A percentile compares a stretch with the other conserved stretches of the same genome.
Evolutionary conservation across 305 asterid species (phyloP).

Genomic region (Fraxinus angustifolia): DNA sequence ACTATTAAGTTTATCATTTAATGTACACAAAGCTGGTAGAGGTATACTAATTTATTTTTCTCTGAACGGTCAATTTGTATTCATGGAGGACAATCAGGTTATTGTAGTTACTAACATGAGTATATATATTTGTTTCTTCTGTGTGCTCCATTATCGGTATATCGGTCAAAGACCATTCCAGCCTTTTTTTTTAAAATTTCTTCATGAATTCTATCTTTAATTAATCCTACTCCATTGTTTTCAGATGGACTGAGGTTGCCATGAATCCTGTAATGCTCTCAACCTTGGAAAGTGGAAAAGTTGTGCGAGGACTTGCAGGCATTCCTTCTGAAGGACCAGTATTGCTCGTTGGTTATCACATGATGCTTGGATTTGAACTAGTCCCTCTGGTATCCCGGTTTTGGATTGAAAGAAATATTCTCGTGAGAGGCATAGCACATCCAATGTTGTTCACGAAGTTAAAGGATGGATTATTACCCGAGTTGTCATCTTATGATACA

Average conservation of each 20-base stretch:
- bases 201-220: not conserved
- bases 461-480: conserved; percentile 52
- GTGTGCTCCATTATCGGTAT: not conserved
- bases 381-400: conserved; percentile 54
- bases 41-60: not conserved
- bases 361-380: conserved; percentile 77
- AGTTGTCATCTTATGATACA: conserved; percentile 44
- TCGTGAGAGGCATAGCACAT: conserved; percentile 72
- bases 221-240: not conserved
- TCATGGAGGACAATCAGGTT: not conserved
- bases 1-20: not conserved
- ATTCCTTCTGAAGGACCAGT: conserved; percentile 86
- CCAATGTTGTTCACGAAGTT: conserved; percentile 55
- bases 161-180: not conserved
- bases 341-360: conserved; percentile 73
- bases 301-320: conserved; percentile 66
- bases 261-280: conserved; percentile 69
- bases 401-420: conserved; percentile 58
- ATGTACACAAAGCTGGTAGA: not conserved
- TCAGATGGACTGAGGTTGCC: conserved; percentile 55
- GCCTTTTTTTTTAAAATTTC: not conserved
- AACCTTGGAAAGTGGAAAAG: conserved; percentile 54
- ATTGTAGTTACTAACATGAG: not conserved
- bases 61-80: not conserved
- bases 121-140: not conserved